Conservation (phyloP, 176 grass and related monocot genomes). For the Eleusine coracana region DNA sequence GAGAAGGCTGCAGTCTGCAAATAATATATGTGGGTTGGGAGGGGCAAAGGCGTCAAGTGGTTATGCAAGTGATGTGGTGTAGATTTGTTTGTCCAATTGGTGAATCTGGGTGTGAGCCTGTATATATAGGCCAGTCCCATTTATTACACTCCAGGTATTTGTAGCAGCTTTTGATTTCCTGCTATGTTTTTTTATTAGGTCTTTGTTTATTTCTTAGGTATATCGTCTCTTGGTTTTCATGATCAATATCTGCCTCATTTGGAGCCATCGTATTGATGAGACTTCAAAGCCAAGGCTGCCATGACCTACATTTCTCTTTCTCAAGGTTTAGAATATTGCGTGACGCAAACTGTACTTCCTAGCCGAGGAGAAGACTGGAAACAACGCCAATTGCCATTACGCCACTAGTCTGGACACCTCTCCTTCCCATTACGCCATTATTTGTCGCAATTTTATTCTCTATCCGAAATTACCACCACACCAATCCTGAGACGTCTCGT, state of each 20-base stretch:
- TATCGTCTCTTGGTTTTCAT: conserved; percentile 22
- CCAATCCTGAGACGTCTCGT: not conserved
- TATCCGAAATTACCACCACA: not conserved
- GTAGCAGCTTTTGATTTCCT: conserved; percentile 1
- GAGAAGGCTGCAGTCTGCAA: not conserved
- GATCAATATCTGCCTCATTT: conserved; percentile 46
- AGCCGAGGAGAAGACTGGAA: conserved; percentile 46
- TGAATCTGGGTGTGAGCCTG: conserved; percentile 25
- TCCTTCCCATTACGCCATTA: too few species aligned
- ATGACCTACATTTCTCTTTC: conserved; percentile 35
- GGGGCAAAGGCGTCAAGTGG: not conserved
- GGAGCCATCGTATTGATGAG: conserved; percentile 63
- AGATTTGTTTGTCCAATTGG: conserved; percentile 41
- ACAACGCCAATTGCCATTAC: too few species aligned
- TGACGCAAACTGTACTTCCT: conserved; percentile 61
- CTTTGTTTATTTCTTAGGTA: not conserved
- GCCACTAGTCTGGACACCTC: not conserved
- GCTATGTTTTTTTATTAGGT: not conserved
- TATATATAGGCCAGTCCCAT: conserved; percentile 27
- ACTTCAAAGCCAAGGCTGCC: conserved; percentile 60
- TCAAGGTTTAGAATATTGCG: conserved; percentile 58
- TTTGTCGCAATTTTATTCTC: not conserved
- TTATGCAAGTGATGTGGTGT: not conserved
- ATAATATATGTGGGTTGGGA: not conserved
- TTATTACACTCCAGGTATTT: not conserved